Evolutionary conservation across 1,139 yeast species (phyloP).

Genomic region (Yamadazyma diospyri): DNA sequence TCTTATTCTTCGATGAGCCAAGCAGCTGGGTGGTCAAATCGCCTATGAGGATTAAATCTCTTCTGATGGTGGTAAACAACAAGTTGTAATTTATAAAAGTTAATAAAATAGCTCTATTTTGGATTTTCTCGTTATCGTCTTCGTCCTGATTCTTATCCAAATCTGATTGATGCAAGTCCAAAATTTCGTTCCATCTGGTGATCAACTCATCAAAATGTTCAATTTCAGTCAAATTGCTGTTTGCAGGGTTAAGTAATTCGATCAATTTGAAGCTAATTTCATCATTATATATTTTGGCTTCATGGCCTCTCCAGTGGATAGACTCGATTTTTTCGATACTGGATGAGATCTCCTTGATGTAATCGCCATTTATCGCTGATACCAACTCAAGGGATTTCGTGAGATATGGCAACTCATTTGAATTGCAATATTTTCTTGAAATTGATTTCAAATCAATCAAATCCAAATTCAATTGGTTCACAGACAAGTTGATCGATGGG

Average conservation of each 20-base stretch:
- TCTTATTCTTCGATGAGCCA: conserved; percentile 14
- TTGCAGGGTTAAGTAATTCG: conserved; percentile 31
- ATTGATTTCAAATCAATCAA: conserved; percentile 42
- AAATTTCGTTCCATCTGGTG: conserved; percentile 36
- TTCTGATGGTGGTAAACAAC: conserved; percentile 61
- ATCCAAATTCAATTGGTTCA: conserved; percentile 35
- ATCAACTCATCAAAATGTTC: conserved; percentile 31
- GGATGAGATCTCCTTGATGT: conserved; percentile 34
- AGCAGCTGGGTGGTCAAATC: conserved; percentile 19
- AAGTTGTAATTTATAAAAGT: conserved; percentile 73
- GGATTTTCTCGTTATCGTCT: conserved; percentile 52
- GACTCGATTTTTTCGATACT: conserved; percentile 27
- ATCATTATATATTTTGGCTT: conserved; percentile 66
- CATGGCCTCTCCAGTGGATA: conserved; percentile 70
- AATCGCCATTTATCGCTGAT: conserved; percentile 34
- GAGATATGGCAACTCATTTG: conserved; percentile 33
- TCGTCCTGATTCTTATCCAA: conserved; percentile 43
- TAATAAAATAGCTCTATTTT: conserved; percentile 69
- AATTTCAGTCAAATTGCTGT: conserved; percentile 16
- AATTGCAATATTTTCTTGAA: conserved; percentile 40
- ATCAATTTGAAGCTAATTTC: conserved; percentile 64
- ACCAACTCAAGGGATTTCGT: conserved; percentile 36
- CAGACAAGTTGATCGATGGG: conserved; percentile 61
- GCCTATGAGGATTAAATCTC: conserved; percentile 57
- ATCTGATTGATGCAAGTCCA: conserved; percentile 47